A percentile compares a stretch with the other conserved stretches of the same genome.
Conservation (phyloP, 2,329 filamentous ascomycete species). For the Periconia sp. region DNA sequence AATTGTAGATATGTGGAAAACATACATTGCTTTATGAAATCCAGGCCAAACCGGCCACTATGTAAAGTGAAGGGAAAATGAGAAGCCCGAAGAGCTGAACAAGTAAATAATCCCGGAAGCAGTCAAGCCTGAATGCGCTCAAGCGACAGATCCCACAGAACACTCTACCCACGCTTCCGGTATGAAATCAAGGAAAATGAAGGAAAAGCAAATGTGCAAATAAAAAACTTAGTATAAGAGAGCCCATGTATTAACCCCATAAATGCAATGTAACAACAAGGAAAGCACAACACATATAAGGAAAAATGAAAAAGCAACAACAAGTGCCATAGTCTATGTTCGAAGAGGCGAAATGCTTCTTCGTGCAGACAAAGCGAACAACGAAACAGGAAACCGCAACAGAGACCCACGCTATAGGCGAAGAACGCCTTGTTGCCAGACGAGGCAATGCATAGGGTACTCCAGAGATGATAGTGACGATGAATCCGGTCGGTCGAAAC, state of each 20-base stretch:
- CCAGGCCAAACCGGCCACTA: not conserved
- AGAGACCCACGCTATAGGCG: constrained; percentile 5
- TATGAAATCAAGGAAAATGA: constrained; percentile 10
- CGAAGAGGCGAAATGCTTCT: not conserved
- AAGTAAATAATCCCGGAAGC: not conserved
- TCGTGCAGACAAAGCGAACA: constrained; percentile 5
- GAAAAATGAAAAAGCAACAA: constrained; percentile 7
- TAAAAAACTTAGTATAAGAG: not conserved
- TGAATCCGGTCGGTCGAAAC: constrained; percentile 13
- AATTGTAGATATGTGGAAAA: not conserved
- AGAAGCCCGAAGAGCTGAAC: not conserved
- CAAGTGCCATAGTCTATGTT: constrained; percentile 2
- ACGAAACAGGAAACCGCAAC: constrained; percentile 1
- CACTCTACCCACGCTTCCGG: constrained; percentile 3
- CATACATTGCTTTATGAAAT: not conserved
- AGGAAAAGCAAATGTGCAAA: constrained; percentile 14
- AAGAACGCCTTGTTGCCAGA: constrained; percentile 5
- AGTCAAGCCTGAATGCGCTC: not conserved
- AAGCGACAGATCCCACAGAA: not conserved
- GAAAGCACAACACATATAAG: not conserved
- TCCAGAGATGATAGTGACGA: constrained; percentile 21
- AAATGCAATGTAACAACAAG: constrained; percentile 7
- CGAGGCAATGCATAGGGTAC: constrained; percentile 12
- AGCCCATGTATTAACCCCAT: constrained; percentile 1
- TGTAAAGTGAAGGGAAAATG: not conserved